Base-by-base conservation (phyloP, 139 green algal genomes). In the Asterochloris sp. region DNA sequence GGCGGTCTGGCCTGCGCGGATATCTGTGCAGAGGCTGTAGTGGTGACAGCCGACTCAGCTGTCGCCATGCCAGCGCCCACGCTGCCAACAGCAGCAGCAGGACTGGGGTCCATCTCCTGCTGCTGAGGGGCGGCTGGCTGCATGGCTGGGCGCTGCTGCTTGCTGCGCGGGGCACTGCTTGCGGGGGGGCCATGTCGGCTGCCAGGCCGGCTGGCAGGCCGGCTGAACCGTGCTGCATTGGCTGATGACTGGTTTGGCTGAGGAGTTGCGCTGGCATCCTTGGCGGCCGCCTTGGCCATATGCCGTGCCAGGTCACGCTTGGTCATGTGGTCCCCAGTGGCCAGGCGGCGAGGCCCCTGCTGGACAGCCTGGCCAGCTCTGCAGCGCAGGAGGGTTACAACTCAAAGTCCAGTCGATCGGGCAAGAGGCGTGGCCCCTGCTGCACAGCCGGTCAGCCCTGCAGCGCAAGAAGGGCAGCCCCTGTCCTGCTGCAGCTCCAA, bases 301-400 rank as follows among this genome's bases (percentile, higher is more conserved):
- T 80, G 68, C 76, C 68, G 67, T 24, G 76, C 76, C 23, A 69
- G 60, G 60, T 80, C 76, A n/a, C 76, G 76, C 24, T 80, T 80
- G 21, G 76, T 80, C 76, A 80, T 80, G 60, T 80, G 76, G 23
- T 80, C 60, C 23, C 67, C 21, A 47, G 67, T 62, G 13, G 47
- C 60, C 12, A 69, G 24, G 19, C 76, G 16, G 60, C 54, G 67
- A 29, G 76, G 76, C 38, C 76, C 76, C 24, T 61, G 47, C 76
- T 80, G 76, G n/a, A 80, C 76, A 60, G 76, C 76, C 68, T 61
- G 60, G 47, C 76, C 76, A 69, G 76, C 24, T 54, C 38, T 54
- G 38, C 38, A 54, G 38, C 38, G 38, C 38, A 54, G 38, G 6
- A 6, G 38, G 38, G 38, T 6, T 54, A 6, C 38, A 54, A 54